Conservation (phyloP, 352 stramenopile genomes). For the Pythium diclinum region DNA sequence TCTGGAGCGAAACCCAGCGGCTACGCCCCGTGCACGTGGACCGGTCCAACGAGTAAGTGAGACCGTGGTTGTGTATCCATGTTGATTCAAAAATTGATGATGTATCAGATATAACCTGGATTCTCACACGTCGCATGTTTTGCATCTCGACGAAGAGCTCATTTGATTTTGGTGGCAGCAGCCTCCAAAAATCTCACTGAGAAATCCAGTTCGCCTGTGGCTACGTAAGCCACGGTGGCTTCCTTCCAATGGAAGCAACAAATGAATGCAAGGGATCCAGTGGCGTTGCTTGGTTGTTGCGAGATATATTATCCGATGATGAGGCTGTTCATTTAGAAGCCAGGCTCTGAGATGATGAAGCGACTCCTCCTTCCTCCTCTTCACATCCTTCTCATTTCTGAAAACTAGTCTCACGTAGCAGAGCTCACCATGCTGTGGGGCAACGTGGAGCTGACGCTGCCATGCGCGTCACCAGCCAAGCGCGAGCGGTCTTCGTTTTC, state of each 20-base stretch:
- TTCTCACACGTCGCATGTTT: slow-evolving; percentile 2
- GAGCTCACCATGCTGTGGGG: neutral
- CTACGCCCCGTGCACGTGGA: slow-evolving; percentile 16
- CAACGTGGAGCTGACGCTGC: neutral
- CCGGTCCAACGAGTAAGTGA: slow-evolving; percentile 11
- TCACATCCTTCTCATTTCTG: neutral
- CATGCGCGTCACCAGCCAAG: neutral
- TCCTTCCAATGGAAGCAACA: no score
- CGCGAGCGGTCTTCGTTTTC: neutral
- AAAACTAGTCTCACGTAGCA: neutral
- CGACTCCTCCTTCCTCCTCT: neutral
- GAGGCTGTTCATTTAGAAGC: neutral
- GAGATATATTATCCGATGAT: slow-evolving; percentile 4
- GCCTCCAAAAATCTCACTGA: neutral
- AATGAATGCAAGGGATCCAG: neutral
- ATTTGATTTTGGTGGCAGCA: neutral
- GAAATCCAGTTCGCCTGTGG: neutral
- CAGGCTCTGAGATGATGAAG: neutral
- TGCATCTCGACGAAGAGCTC: neutral
- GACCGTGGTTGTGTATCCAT: neutral
- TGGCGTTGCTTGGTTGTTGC: neutral
- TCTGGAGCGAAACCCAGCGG: slow-evolving; percentile 23
- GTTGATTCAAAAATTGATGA: neutral
- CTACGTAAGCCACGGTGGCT: no score
- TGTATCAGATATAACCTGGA: neutral